Evolutionary conservation across 176 grass and related monocot species (phyloP).

Genomic region (Eremochloa ophiuroides): DNA sequence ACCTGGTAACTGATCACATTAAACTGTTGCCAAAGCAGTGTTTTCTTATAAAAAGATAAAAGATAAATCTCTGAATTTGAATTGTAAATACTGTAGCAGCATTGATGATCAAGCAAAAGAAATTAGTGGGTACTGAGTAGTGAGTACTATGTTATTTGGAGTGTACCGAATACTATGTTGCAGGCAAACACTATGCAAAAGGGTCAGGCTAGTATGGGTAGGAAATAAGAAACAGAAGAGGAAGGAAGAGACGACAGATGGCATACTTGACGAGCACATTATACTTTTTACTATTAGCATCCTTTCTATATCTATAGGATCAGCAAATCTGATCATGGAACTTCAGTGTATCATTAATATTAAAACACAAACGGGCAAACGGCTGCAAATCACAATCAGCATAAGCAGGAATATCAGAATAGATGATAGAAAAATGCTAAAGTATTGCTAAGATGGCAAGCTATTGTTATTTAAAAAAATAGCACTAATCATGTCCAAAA

Average conservation of each 20-base stretch:
- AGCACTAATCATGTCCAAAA: background rate
- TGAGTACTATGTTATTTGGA: background rate
- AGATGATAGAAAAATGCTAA: background rate
- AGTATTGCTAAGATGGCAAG: background rate
- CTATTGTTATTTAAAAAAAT: background rate
- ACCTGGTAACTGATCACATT: background rate
- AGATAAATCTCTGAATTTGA: background rate
- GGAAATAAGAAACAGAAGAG: background rate
- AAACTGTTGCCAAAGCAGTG: background rate
- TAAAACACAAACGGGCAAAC: background rate
- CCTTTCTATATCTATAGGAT: background rate
- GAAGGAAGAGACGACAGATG: background rate
- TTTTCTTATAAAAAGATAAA: background rate
- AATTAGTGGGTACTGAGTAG: background rate
- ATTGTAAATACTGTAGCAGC: background rate
- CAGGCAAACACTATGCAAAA: background rate
- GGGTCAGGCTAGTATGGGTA: background rate
- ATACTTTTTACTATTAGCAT: background rate
- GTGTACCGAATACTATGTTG: background rate
- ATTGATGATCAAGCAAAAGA: background rate
- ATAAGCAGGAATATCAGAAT: background rate
- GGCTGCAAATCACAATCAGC: background rate
- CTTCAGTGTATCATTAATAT: background rate
- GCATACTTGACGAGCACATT: background rate
- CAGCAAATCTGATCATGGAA: background rate